A percentile compares a stretch with the other conserved stretches of the same genome.
phyloP scores from a whole-genome alignment of 805 yeast genomes.

The Wickerhamomyces mucosus region DNA sequence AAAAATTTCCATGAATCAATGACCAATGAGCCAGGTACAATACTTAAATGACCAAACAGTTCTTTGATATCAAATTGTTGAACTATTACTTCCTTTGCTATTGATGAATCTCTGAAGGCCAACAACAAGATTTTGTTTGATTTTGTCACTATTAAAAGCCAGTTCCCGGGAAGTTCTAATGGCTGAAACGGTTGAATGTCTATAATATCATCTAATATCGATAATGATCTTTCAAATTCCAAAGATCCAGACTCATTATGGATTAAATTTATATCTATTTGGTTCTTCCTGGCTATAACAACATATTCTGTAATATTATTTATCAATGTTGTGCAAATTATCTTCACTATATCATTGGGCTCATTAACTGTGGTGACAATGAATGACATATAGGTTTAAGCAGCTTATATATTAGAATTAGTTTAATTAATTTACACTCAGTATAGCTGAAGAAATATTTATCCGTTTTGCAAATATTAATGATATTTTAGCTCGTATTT shows the following conservation, averaged over 20 bases:
- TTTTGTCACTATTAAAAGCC: conserved; percentile 11
- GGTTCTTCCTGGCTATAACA: conserved; percentile 9
- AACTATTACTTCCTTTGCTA: conserved; percentile 5
- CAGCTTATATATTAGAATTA: no score
- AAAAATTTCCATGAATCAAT: conserved; percentile 7
- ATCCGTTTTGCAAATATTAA: no score
- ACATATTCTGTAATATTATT: conserved; percentile 4
- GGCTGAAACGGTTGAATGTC: conserved; percentile 9
- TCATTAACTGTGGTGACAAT: conserved; percentile 8
- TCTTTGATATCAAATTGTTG: conserved; percentile 8
- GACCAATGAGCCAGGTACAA: conserved; percentile 9
- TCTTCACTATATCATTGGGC: conserved; percentile 5
- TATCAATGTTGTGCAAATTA: conserved; percentile 2
- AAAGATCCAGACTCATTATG: background rate
- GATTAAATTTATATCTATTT: conserved; percentile 8
- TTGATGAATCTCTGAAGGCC: conserved; percentile 8
- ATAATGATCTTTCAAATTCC: conserved; percentile 5
- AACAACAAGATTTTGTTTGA: conserved; percentile 9
- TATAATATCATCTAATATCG: conserved; percentile 9
- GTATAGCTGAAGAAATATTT: no score
- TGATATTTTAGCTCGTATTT: no score
- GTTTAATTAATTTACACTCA: no score
- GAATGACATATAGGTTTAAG: no score
- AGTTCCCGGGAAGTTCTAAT: conserved; percentile 3
- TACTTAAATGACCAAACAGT: conserved; percentile 4